Evolutionary conservation across 352 stramenopile genomes (phyloP).

Genomic region (Phytophthora ramorum): DNA sequence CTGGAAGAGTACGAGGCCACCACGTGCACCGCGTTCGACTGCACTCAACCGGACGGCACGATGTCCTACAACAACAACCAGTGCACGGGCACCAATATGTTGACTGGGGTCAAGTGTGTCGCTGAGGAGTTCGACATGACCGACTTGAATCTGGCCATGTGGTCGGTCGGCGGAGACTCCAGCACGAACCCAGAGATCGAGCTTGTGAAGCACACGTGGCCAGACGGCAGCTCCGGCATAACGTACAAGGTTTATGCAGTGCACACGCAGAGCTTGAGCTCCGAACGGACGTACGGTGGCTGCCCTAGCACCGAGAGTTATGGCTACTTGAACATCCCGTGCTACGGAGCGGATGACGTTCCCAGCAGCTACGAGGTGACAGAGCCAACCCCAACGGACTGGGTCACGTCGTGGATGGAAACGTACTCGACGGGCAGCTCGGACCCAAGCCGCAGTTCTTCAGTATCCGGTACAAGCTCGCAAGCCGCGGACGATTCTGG

Average conservation of each 20-base stretch:
- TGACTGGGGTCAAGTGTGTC: constrained; percentile 35
- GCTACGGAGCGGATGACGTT: constrained; percentile 24
- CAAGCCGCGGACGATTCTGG: background rate
- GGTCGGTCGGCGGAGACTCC: constrained; percentile 27
- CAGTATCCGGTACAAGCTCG: background rate
- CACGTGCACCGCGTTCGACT: constrained; percentile 23
- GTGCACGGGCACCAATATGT: constrained; percentile 31
- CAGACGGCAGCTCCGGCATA: constrained; percentile 2
- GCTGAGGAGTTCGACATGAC: constrained; percentile 21
- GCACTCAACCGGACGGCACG: constrained; percentile 21
- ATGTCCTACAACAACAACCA: constrained; percentile 18
- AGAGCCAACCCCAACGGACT: constrained; percentile 24
- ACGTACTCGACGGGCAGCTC: constrained; percentile 14
- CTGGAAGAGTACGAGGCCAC: constrained; percentile 28
- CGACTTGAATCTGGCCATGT: constrained; percentile 31
- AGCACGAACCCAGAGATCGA: constrained; percentile 27
- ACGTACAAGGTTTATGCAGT: constrained; percentile 32
- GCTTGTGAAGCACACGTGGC: constrained; percentile 29
- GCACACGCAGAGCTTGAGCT: constrained; percentile 13
- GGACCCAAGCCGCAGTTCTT: background rate
- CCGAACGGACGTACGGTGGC: constrained; percentile 23
- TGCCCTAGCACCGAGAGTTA: constrained; percentile 23
- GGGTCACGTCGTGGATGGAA: constrained; percentile 32
- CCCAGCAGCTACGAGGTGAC: constrained; percentile 2
- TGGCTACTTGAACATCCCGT: constrained; percentile 36